Conservation (phyloP, 1,139 yeast species). For the Saccharomyces uvarum region DNA sequence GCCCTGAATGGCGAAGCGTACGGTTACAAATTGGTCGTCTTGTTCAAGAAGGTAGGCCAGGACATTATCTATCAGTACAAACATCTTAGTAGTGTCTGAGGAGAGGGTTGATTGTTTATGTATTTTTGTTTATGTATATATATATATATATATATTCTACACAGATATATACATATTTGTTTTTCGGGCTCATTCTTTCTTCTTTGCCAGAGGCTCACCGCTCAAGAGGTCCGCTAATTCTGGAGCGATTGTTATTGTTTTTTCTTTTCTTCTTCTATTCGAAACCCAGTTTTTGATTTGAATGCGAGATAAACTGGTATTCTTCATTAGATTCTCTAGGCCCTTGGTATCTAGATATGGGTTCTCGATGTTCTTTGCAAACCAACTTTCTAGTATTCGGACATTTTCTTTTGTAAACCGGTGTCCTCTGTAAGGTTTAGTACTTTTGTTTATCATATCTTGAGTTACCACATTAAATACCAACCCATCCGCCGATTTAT, state of each 20-base stretch:
- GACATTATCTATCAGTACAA: slow-evolving; percentile 1
- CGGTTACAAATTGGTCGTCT: neutral
- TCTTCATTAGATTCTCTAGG: slow-evolving; percentile 8
- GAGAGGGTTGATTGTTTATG: slow-evolving; percentile 33
- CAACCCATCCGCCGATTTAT: slow-evolving; percentile 2
- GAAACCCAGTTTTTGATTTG: slow-evolving; percentile 26
- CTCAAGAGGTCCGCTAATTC: slow-evolving; percentile 1
- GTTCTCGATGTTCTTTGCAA: slow-evolving; percentile 10
- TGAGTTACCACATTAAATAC: slow-evolving; percentile 5
- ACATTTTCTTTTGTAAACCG: slow-evolving; percentile 16
- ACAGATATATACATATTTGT: slow-evolving; percentile 1
- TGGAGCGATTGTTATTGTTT: slow-evolving; percentile 2
- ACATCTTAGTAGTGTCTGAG: slow-evolving; percentile 44
- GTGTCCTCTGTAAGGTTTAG: slow-evolving; percentile 14
- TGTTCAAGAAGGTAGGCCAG: slow-evolving; percentile 1
- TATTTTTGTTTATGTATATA: neutral
- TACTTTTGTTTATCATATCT: slow-evolving; percentile 2
- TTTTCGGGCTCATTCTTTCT: slow-evolving; percentile 1
- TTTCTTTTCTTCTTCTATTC: slow-evolving; percentile 24
- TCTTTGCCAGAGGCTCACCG: neutral
- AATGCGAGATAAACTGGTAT: slow-evolving; percentile 15
- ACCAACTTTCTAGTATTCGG: slow-evolving; percentile 15
- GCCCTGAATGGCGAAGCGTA: slow-evolving; percentile 5
- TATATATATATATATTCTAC: neutral
- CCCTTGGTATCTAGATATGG: slow-evolving; percentile 19